Conservation (phyloP, 2,329 filamentous ascomycete species). For the Sclerotinia sclerotiorum region DNA sequence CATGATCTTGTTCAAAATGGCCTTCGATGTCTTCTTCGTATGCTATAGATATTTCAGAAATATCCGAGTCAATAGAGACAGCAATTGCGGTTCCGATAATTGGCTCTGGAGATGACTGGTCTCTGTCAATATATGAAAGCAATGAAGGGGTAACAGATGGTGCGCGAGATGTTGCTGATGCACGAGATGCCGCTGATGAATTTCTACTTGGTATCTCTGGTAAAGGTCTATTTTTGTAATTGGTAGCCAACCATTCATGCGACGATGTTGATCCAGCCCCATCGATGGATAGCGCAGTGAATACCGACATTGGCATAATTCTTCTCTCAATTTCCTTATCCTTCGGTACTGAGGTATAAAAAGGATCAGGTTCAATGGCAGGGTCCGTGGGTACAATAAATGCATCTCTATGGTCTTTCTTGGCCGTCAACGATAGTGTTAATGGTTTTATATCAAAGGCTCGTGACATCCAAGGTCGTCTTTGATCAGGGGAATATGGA, state of each 20-base stretch:
- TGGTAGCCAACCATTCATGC: constrained; percentile 12
- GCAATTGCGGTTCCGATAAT: constrained; percentile 26
- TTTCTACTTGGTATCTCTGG: constrained; percentile 18
- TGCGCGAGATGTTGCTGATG: constrained; percentile 24
- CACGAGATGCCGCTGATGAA: constrained; percentile 15
- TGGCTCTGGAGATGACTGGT: constrained; percentile 29
- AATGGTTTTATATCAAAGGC: not conserved
- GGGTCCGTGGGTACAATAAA: constrained; percentile 1
- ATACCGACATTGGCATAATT: not conserved
- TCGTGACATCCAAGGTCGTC: not conserved
- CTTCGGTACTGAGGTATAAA: not conserved
- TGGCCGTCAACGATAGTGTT: not conserved
- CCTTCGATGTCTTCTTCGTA: not conserved
- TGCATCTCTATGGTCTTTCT: constrained; percentile 19
- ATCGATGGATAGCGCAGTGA: constrained; percentile 9
- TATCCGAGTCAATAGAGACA: constrained; percentile 21
- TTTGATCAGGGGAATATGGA: not conserved
- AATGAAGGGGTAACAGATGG: constrained; percentile 30
- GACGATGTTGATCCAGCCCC: not conserved
- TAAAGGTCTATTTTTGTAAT: constrained; percentile 19
- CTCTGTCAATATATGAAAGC: constrained; percentile 26
- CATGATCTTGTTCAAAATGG: not conserved
- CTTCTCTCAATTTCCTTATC: not conserved
- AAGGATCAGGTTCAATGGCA: constrained; percentile 3
- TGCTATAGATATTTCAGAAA: not conserved